Conservation (phyloP, 1,139 yeast species). For the Debaryomyces fabryi region DNA sequence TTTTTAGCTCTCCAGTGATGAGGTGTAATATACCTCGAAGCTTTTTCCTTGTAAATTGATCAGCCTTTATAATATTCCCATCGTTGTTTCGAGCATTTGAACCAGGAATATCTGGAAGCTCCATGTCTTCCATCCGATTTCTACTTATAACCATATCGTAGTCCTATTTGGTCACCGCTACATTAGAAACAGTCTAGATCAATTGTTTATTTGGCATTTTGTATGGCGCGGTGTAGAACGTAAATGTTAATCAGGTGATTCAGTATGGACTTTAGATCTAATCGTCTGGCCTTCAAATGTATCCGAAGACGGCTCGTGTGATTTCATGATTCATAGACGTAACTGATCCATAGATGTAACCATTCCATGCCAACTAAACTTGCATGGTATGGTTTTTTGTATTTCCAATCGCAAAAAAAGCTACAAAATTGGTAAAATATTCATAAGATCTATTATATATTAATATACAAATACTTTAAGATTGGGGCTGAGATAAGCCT, state of each 20-base stretch:
- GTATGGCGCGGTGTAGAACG: slow-evolving; percentile 1
- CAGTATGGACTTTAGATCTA: background rate
- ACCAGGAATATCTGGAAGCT: slow-evolving; percentile 32
- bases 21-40: slow-evolving; percentile 65
- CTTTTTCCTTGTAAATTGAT: slow-evolving; percentile 62
- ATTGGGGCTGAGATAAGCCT: slow-evolving; percentile 4
- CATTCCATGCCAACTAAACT: background rate
- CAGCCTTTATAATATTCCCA: slow-evolving; percentile 16
- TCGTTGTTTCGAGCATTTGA: slow-evolving; percentile 2
- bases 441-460: background rate
- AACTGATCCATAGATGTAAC: no score
- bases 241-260: background rate
- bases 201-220: slow-evolving; percentile 1
- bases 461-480: slow-evolving; percentile 3
- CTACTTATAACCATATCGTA: slow-evolving; percentile 16
- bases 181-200: background rate
- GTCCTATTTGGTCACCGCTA: background rate
- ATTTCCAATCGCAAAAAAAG: background rate
- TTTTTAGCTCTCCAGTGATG: slow-evolving; percentile 66
- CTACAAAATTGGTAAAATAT: background rate
- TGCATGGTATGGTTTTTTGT: background rate
- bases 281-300: background rate
- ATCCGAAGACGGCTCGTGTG: background rate
- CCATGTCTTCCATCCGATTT: slow-evolving; percentile 20
- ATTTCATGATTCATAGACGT: no score